These are phyloP conservation scores for Hanseniaspora taiwanica DNA, from an alignment of 805 yeast genomes.

Conservation along the genomic window DNA sequence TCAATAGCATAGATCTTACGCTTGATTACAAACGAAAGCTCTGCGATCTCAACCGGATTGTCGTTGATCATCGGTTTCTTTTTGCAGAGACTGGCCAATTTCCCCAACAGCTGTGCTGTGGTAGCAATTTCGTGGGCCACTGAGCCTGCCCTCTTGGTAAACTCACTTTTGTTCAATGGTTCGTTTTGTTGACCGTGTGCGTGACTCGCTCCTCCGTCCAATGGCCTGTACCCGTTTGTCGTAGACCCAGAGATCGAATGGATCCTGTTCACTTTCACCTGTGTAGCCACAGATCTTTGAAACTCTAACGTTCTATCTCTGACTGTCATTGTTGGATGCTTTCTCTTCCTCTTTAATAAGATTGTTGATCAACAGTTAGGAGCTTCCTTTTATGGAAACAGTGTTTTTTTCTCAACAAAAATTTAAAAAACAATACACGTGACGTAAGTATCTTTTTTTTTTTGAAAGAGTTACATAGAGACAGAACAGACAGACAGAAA, in stretches of 20 bases:
- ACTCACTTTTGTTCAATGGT: constrained; percentile 28
- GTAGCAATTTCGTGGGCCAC: constrained; percentile 84
- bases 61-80: constrained; percentile 88
- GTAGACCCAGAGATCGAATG: too few relatives aligned
- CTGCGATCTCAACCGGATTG: constrained; percentile 85
- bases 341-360: too few relatives aligned
- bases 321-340: too few relatives aligned
- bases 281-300: constrained; percentile 76
- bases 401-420: too few relatives aligned
- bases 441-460: too few relatives aligned
- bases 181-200: too few relatives aligned
- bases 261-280: constrained; percentile 42
- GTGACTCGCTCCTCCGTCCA: too few relatives aligned
- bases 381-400: too few relatives aligned
- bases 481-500: neutral
- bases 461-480: neutral
- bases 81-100: constrained; percentile 73
- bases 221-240: constrained; percentile 3
- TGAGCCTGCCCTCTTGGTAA: constrained; percentile 55
- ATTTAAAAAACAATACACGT: too few relatives aligned
- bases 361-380: too few relatives aligned
- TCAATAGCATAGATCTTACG: constrained; percentile 37
- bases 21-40: constrained; percentile 67
- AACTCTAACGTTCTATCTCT: constrained; percentile 79
- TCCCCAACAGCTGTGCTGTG: constrained; percentile 67